A percentile compares a stretch with the other conserved stretches of the same genome.
phyloP scores from a whole-genome alignment of 2,329 filamentous ascomycete genomes.

The Teratosphaeria epicoccoides region DNA sequence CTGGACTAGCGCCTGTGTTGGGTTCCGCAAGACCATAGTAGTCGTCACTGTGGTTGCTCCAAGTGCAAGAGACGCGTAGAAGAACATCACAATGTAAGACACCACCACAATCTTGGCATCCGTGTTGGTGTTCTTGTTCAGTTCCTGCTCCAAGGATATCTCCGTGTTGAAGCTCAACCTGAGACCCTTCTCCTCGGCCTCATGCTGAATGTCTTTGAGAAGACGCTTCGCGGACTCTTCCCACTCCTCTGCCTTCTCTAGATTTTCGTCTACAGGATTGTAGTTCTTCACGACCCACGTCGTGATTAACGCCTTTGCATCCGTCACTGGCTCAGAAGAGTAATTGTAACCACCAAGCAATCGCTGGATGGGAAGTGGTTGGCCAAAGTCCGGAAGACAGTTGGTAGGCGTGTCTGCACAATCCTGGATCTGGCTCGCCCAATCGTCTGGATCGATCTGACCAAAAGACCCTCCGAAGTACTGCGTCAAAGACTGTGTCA shows the following conservation, averaged over 20 bases:
- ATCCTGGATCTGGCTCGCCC: constrained; percentile 59
- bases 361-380: constrained; percentile 76
- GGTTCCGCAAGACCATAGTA: constrained; percentile 68
- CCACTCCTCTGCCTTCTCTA: constrained; percentile 76
- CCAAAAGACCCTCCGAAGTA: constrained; percentile 66
- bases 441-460: constrained; percentile 45
- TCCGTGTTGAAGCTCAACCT: constrained; percentile 91
- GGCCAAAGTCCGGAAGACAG: constrained; percentile 80
- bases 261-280: constrained; percentile 58
- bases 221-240: constrained; percentile 66
- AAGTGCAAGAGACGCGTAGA: constrained; percentile 87
- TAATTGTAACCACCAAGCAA: constrained; percentile 71
- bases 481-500: constrained; percentile 82
- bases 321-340: constrained; percentile 46
- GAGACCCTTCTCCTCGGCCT: constrained; percentile 67
- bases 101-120: constrained; percentile 94
- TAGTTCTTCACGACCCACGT: constrained; percentile 94
- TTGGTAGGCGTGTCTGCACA: constrained; percentile 61
- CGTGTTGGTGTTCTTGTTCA: constrained; percentile 97
- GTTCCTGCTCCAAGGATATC: constrained; percentile 84
- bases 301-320: constrained; percentile 70
- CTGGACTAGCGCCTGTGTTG: constrained; percentile 75
- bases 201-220: constrained; percentile 65
- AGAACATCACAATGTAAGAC: constrained; percentile 97
- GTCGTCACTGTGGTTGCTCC: constrained; percentile 77